Evolutionary conservation across 306 rosid genomes (phyloP).

Genomic region (Psophocarpus tetragonolobus): DNA sequence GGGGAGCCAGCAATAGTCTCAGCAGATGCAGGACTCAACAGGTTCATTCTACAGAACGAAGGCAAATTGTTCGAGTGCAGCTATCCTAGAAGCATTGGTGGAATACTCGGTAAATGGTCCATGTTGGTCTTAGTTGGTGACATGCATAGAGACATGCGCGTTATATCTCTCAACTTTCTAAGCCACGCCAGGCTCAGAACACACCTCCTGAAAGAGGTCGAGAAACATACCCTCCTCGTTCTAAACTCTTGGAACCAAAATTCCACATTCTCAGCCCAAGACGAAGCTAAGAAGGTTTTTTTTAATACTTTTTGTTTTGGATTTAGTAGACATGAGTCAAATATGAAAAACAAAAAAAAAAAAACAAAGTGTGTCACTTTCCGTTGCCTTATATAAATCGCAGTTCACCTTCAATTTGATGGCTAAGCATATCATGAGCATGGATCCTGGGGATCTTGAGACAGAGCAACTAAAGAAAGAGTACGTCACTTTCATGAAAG

Average conservation of each 20-base stretch:
- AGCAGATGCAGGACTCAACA: slow-evolving; percentile 88
- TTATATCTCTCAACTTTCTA: slow-evolving; percentile 78
- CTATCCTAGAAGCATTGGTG: slow-evolving; percentile 95
- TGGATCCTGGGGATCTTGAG: slow-evolving; percentile 84
- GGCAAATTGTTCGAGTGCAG: slow-evolving; percentile 93
- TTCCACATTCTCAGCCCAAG: slow-evolving; percentile 78
- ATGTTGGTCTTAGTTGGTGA: slow-evolving; percentile 98
- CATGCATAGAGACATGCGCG: slow-evolving; percentile 96
- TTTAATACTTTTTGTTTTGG: slow-evolving; percentile 11
- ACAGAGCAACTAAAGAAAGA: slow-evolving; percentile 82
- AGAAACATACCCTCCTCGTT: slow-evolving; percentile 73
- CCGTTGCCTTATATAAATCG: slow-evolving; percentile 8
- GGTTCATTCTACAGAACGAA: slow-evolving; percentile 88
- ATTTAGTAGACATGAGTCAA: not conserved
- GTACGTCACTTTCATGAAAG: slow-evolving; percentile 94
- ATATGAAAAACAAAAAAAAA: no score
- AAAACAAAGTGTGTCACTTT: not conserved
- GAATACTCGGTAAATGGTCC: slow-evolving; percentile 98
- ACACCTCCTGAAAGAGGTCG: slow-evolving; percentile 71
- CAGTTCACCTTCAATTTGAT: slow-evolving; percentile 95
- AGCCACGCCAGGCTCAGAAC: slow-evolving; percentile 82
- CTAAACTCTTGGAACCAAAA: slow-evolving; percentile 65
- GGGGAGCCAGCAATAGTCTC: slow-evolving; percentile 92
- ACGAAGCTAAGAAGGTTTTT: slow-evolving; percentile 95
- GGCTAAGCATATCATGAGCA: slow-evolving; percentile 92